Evolutionary conservation across 2,329 filamentous ascomycete species (phyloP), one percentile per base, ranked within the genome.

Genomic region (Colletotrichum tabaci): DNA sequence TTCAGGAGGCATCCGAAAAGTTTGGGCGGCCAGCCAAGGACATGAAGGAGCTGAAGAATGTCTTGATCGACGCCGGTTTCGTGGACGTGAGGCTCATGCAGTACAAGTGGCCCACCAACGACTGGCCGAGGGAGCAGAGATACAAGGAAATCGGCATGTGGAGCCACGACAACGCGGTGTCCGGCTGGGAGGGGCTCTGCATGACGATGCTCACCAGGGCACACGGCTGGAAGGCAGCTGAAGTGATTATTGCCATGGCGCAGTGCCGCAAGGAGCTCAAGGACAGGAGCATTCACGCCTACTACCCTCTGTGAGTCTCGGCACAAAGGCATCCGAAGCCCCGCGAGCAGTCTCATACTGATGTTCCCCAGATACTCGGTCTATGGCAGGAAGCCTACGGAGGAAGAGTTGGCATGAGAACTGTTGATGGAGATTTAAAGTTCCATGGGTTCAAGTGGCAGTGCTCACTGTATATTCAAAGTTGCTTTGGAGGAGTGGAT

Each of bases 1-100:
- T 84, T 18, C 50, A 75, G 1, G 52, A 69, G 2, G 67, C 67
- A 0, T 3, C 62, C 4, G 2, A 1, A 0, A 53, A 7, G 0
- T 4, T 58, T 7, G 67, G 47, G 0, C 67, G 61, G 5, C 23
- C 53, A 0, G 52, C 35, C 6, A 38, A 66, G 4, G 55, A 69
- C 0, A 10, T 60, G 0, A 65, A 60, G 38, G 40, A 21, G 2
- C 47, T 69, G 1, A 66, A 61, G 3, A 13, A 47, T 1, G 1
- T 53, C 0, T 0, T 69, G 8, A 42, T 47, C 3, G 23, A 61
- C 2, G 8, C n/a, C 3, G 67, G 67, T 1, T 66, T 69, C 2
- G 21, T 23, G 3, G 67, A 53, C 1, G 46, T 69, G 2, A 60
- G 15, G 0, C 3, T 66, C 1, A 26, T 40, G 26, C 67, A 50